Conservation (phyloP, 306 rosid genomes). For the Psophocarpus tetragonolobus region DNA sequence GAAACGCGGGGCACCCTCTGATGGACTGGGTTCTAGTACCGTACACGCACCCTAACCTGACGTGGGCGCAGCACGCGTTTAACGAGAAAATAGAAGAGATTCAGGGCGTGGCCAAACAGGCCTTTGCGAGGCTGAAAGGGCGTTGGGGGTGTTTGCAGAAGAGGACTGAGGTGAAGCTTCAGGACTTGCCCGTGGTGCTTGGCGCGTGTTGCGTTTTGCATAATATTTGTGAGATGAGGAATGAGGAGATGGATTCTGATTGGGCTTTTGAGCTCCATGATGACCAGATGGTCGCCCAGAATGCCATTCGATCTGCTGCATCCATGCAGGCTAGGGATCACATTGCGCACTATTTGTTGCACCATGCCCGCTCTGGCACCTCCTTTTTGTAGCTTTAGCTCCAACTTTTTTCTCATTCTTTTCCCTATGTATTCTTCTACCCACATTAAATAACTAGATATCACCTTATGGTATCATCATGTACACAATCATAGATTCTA, state of each 20-base stretch:
- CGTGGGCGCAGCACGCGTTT: constrained; percentile 75
- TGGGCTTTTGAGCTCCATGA: constrained; percentile 53
- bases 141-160: constrained; percentile 83
- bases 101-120: constrained; percentile 50
- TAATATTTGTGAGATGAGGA: constrained; percentile 74
- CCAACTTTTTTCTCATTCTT: constrained; percentile 9
- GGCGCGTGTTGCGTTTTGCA: constrained; percentile 90
- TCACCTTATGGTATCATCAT: background rate
- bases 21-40: constrained; percentile 77
- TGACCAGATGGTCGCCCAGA: constrained; percentile 59
- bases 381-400: constrained; percentile 30
- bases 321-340: constrained; percentile 58
- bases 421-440: background rate
- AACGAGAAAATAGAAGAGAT: constrained; percentile 55
- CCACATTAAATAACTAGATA: background rate
- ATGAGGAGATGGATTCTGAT: constrained; percentile 51
- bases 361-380: constrained; percentile 60
- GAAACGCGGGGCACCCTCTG: constrained; percentile 63
- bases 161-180: constrained; percentile 80
- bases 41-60: constrained; percentile 54
- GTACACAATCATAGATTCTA: too few species aligned
- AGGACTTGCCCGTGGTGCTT: constrained; percentile 67
- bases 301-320: constrained; percentile 37
- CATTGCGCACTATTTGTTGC: constrained; percentile 73
- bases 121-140: constrained; percentile 62